phyloP scores from a whole-genome alignment of 768 basidiomycete genomes.

The Collybia sordida region DNA sequence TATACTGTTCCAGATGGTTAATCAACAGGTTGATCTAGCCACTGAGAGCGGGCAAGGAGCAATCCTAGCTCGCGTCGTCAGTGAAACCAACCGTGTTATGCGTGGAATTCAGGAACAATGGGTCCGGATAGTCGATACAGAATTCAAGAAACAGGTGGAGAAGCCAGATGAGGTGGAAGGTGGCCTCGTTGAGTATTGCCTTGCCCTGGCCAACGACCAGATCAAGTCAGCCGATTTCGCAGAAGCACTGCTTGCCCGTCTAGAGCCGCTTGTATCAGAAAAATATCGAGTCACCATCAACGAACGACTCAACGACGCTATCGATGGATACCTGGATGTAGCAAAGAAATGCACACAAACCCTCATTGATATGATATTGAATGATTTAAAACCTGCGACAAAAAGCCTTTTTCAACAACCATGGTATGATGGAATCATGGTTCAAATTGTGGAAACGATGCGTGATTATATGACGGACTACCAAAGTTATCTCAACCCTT shows the following conservation, averaged over 20 bases:
- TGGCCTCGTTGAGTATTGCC: constrained; percentile 93
- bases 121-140: constrained; percentile 78
- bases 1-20: constrained; percentile 98
- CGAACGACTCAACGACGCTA: constrained; percentile 90
- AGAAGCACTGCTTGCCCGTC: constrained; percentile 78
- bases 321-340: constrained; percentile 97
- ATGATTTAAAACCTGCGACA: constrained; percentile 87
- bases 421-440: constrained; percentile 91
- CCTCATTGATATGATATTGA: constrained; percentile 92
- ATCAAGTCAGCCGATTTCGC: constrained; percentile 94
- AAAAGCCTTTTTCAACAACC: constrained; percentile 77
- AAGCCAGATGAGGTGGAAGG: constrained; percentile 85
- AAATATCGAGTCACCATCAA: constrained; percentile 86
- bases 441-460: constrained; percentile 92
- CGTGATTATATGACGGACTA: constrained; percentile 97
- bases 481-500: constrained; percentile 86
- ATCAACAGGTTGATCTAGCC: constrained; percentile 93
- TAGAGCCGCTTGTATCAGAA: constrained; percentile 90
- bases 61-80: constrained; percentile 87
- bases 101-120: constrained; percentile 84
- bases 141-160: constrained; percentile 85
- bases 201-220: constrained; percentile 97
- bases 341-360: constrained; percentile 97
- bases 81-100: constrained; percentile 89
- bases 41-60: constrained; percentile 95